Percentiles rank a stretch among this genome's conserved stretches.
phyloP scores from a whole-genome alignment of 495 filamentous ascomycete species.

The Glonium stellatum region DNA sequence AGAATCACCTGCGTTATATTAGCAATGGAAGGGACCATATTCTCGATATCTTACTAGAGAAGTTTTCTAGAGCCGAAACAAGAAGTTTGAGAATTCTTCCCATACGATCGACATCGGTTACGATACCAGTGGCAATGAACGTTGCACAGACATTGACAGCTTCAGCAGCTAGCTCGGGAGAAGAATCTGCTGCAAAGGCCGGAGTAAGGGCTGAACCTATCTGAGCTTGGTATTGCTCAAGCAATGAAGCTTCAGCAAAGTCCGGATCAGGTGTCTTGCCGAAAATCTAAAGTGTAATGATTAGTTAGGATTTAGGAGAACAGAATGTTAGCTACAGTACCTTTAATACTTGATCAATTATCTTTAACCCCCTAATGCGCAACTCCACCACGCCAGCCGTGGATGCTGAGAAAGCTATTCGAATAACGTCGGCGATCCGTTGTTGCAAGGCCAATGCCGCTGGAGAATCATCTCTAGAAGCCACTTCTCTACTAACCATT shows the following conservation, averaged over 20 bases:
- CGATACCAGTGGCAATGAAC: slow-evolving; percentile 94
- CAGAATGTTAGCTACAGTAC: slow-evolving; percentile 27
- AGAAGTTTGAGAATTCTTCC: slow-evolving; percentile 90
- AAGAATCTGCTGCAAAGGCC: slow-evolving; percentile 92
- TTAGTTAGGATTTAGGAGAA: slow-evolving; percentile 17
- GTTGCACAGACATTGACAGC: slow-evolving; percentile 96
- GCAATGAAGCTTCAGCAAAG: slow-evolving; percentile 86
- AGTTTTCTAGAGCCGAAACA: slow-evolving; percentile 86
- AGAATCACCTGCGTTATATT: slow-evolving; percentile 44
- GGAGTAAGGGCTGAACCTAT: slow-evolving; percentile 95
- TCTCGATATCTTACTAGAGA: slow-evolving; percentile 51
- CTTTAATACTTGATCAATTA: slow-evolving; percentile 85
- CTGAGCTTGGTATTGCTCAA: slow-evolving; percentile 98
- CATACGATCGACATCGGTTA: slow-evolving; percentile 97
- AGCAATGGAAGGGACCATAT: not conserved
- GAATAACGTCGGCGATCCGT: slow-evolving; percentile 85
- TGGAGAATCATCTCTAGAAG: slow-evolving; percentile 57
- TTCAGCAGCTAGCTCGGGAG: slow-evolving; percentile 86
- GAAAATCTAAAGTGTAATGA: slow-evolving; percentile 59
- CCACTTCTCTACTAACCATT: slow-evolving; percentile 66
- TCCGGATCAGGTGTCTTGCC: slow-evolving; percentile 93
- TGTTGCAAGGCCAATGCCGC: slow-evolving; percentile 71
- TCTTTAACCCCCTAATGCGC: slow-evolving; percentile 79
- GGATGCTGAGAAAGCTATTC: slow-evolving; percentile 95
- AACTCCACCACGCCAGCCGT: slow-evolving; percentile 88